A percentile compares a stretch with the other conserved stretches of the same genome.
phyloP scores from a whole-genome alignment of 768 basidiomycete genomes.

The Calocybe gangraenosa region DNA sequence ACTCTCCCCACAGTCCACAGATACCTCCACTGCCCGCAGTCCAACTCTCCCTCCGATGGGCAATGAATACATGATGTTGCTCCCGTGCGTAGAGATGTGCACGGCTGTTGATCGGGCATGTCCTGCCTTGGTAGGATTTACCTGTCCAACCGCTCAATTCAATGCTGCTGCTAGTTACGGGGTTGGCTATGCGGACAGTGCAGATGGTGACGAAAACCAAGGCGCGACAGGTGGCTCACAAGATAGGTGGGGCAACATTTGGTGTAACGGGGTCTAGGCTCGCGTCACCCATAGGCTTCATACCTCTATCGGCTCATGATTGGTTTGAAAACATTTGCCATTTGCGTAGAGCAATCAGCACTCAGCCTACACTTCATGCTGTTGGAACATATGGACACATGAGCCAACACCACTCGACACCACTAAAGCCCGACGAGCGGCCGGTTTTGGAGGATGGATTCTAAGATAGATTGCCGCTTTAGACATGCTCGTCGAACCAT shows the following conservation, averaged over 20 bases:
- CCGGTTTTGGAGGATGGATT: too few species aligned
- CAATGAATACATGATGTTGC: slow-evolving; percentile 51
- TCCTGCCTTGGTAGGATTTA: slow-evolving; percentile 66
- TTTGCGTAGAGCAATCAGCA: too few species aligned
- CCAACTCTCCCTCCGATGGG: slow-evolving; percentile 40
- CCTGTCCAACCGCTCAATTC: slow-evolving; percentile 57
- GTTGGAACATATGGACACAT: too few species aligned
- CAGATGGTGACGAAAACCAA: slow-evolving; percentile 37
- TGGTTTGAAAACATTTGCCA: too few species aligned
- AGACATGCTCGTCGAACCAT: too few species aligned
- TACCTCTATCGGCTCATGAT: too few species aligned
- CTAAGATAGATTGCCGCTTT: too few species aligned
- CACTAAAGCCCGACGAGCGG: too few species aligned
- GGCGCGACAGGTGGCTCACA: slow-evolving; percentile 54
- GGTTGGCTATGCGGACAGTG: slow-evolving; percentile 67
- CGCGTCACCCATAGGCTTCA: too few species aligned
- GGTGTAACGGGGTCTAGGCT: slow-evolving; percentile 48
- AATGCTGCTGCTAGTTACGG: slow-evolving; percentile 72
- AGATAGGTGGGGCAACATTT: slow-evolving; percentile 73
- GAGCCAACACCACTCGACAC: too few species aligned
- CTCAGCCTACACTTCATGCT: too few species aligned
- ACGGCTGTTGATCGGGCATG: slow-evolving; percentile 70
- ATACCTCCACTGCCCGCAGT: slow-evolving; percentile 38
- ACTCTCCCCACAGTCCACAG: slow-evolving; percentile 38
- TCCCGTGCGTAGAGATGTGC: slow-evolving; percentile 82